Percentiles rank a stretch among this genome's conserved stretches.
Evolutionary conservation across 1,139 yeast genomes (phyloP).

Genomic region (Scheffersomyces titani): DNA sequence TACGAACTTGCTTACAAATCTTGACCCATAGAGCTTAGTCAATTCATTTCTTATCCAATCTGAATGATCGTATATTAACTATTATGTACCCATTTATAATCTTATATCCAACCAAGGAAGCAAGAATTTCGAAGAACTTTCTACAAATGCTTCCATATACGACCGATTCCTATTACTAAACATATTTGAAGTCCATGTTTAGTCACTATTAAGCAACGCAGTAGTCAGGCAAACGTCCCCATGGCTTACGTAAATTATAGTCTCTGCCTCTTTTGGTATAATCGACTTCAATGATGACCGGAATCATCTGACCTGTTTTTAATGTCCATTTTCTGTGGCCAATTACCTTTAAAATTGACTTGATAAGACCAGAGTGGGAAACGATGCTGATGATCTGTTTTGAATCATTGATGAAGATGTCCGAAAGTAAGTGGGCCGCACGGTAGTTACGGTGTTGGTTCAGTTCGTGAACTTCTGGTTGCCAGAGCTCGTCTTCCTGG

Average conservation of each 20-base stretch:
- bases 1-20: background rate
- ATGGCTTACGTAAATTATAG: conserved; percentile 5
- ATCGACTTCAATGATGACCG: conserved; percentile 15
- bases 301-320: conserved; percentile 18
- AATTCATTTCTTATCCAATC: background rate
- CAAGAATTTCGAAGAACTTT: too few species aligned
- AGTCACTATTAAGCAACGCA: background rate
- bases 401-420: conserved; percentile 29
- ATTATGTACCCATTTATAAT: background rate
- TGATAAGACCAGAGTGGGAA: conserved; percentile 36
- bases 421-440: conserved; percentile 30
- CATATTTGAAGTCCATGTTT: background rate
- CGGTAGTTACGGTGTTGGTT: conserved; percentile 27
- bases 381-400: conserved; percentile 32
- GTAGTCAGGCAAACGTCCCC: conserved; percentile 2
- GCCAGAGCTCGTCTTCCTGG: conserved; percentile 32
- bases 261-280: conserved; percentile 3
- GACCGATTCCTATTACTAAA: background rate
- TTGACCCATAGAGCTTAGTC: background rate
- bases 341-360: conserved; percentile 27
- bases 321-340: conserved; percentile 22
- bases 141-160: background rate
- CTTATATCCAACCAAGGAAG: too few species aligned
- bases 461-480: conserved; percentile 23
- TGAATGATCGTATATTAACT: background rate